Evolutionary conservation across 306 rosid species (phyloP), one percentile per base, ranked within the genome.

Genomic region (Lupinus albus): DNA sequence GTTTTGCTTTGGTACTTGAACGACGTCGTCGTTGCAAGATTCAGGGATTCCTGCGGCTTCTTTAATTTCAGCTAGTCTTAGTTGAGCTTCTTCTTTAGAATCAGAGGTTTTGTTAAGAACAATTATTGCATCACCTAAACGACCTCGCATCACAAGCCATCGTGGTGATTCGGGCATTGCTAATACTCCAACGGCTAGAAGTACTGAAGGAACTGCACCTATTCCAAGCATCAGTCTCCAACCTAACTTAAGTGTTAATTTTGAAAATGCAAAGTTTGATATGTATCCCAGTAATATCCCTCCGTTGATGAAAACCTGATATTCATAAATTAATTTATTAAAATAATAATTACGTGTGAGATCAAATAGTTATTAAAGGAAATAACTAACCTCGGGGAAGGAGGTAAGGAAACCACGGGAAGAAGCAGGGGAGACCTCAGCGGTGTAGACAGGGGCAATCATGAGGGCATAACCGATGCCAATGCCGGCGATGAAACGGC

Each of bases 141-240:
- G 83, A 7, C 98, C 98, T 0, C 72, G 85, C 88, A 87, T 83
- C 3, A 92, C 87, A 2, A 92, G 91, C 96, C 98, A 92, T 0
- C 96, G 88, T 9, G 98, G 96, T 0, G 98, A 92, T 72, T 92
- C 98, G 0, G 96, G 98, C 98, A 92, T 89, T 39, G 82, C 79
- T 11, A 92, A 20, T 12, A 81, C 91, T 15, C 83, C 89, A 0
- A 84, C 5, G 0, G 82, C 84, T 1, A 92, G 55, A 9, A 86
- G 7, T 0, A 84, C 68, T 0, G 98, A 79, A 0, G 98, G 98
- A 25, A 92, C 0, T 0, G 92, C 87, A 0, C 95, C 95, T 0
- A 84, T 50, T 58, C 95, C 98, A 0, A 92, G 76, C 98, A 92
- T 92, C 15, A 89, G 35, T 3, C 98, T 88, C 98, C 98, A 92